A percentile compares a stretch with the other conserved stretches of the same genome.
These are phyloP conservation scores for Thuja plicata DNA, from an alignment of 83 land plant species.

Conservation along the genomic window DNA sequence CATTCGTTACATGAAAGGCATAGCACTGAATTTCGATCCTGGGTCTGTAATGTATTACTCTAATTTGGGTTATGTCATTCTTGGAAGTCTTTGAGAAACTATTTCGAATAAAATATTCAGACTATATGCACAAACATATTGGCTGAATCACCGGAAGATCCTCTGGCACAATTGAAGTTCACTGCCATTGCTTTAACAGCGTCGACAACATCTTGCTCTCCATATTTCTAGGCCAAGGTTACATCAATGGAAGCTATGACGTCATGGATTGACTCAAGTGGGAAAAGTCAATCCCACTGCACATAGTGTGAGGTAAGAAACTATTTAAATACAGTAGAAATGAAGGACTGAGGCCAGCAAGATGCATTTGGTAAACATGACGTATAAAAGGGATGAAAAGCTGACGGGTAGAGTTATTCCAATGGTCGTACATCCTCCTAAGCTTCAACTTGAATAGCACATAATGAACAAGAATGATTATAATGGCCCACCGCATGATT, in stretches of 20 bases:
- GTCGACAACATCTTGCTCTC: not conserved
- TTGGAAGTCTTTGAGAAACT: not conserved
- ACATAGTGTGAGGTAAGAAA: too few relatives aligned
- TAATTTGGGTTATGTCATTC: not conserved
- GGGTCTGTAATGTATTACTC: not conserved
- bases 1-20: conserved; percentile 9
- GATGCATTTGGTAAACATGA: too few relatives aligned
- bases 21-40: not conserved
- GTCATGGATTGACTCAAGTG: too few relatives aligned
- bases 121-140: not conserved
- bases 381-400: too few relatives aligned
- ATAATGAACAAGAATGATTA: too few relatives aligned
- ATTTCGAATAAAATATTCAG: not conserved
- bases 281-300: too few relatives aligned
- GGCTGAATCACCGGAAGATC: not conserved
- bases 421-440: too few relatives aligned
- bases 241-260: not conserved
- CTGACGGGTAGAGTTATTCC: too few relatives aligned
- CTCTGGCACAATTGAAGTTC: not conserved
- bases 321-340: too few relatives aligned
- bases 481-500: too few relatives aligned
- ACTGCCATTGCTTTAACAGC: not conserved
- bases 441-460: too few relatives aligned
- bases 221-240: not conserved
- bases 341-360: too few relatives aligned